Evolutionary conservation across 129 eudicot species (phyloP).

Genomic region (Logfia minima): DNA sequence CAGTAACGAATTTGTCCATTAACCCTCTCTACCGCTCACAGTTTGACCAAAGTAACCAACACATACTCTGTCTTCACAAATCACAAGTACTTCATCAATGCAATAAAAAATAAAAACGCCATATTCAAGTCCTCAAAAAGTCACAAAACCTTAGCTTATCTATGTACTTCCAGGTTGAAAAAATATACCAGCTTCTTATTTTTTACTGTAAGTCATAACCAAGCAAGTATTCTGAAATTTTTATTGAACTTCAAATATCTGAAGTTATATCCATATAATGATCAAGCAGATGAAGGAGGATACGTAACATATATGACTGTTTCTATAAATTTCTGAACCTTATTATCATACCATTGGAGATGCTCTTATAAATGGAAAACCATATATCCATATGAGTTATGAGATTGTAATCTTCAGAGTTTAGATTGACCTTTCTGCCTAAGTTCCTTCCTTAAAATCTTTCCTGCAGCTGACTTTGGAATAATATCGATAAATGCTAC

Average conservation of each 20-base stretch:
- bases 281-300: background rate
- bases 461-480: conserved; percentile 87
- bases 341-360: background rate
- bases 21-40: conserved; percentile 9
- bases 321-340: background rate
- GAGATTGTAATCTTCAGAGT: conserved; percentile 31
- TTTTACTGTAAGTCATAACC: too few species aligned
- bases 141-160: too few species aligned
- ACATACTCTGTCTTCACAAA: background rate
- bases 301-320: background rate
- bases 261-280: too few species aligned
- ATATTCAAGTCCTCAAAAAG: too few species aligned
- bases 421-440: conserved; percentile 58
- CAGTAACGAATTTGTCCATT: too few species aligned
- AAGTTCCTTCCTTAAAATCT: conserved; percentile 84
- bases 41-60: conserved; percentile 1
- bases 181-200: too few species aligned
- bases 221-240: too few species aligned
- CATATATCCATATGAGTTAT: background rate
- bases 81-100: background rate
- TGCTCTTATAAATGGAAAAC: too few species aligned
- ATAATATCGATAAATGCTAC: conserved; percentile 58
- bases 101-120: too few species aligned
- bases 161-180: too few species aligned
- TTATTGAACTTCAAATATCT: too few species aligned